These are phyloP conservation scores for Phytopythium delawarense DNA, from an alignment of 352 stramenopile genomes.

Conservation along the genomic window DNA sequence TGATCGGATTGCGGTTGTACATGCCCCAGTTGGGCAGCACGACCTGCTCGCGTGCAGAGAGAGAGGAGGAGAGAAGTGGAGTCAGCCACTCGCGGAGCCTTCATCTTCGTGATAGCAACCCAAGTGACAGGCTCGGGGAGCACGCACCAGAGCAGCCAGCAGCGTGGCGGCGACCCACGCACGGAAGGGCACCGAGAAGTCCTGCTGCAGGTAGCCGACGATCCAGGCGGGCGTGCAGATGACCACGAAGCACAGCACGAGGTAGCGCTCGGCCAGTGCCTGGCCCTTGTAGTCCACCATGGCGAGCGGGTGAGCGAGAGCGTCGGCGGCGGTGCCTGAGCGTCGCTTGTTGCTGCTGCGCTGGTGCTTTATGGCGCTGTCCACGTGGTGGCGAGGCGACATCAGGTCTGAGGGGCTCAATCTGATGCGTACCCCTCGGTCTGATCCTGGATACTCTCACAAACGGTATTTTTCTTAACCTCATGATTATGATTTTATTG, in stretches of 20 bases:
- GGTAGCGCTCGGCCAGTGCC: conserved; percentile 53
- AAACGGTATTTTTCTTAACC: too few relatives aligned
- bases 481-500: too few relatives aligned
- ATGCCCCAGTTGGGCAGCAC: conserved; percentile 80
- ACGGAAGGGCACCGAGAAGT: conserved; percentile 77
- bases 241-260: conserved; percentile 63
- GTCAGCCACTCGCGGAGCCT: not conserved
- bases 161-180: conserved; percentile 60
- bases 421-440: not conserved
- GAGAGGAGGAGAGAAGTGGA: not conserved
- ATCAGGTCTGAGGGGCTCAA: too few relatives aligned
- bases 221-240: conserved; percentile 81
- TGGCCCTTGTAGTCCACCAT: conserved; percentile 90
- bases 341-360: not conserved
- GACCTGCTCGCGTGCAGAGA: conserved; percentile 25
- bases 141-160: conserved; percentile 51
- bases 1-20: conserved; percentile 81
- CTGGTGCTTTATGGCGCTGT: not conserved
- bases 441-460: too few relatives aligned
- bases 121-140: not conserved
- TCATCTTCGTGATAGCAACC: not conserved
- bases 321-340: too few relatives aligned
- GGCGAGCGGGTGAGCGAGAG: not conserved
- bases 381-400: not conserved
- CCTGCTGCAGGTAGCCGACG: conserved; percentile 79